A percentile compares a stretch with the other conserved stretches of the same genome.
These are phyloP conservation scores for Skeletonema costatum DNA, from an alignment of 108 stramenopile genomes.

Conservation along the genomic window DNA sequence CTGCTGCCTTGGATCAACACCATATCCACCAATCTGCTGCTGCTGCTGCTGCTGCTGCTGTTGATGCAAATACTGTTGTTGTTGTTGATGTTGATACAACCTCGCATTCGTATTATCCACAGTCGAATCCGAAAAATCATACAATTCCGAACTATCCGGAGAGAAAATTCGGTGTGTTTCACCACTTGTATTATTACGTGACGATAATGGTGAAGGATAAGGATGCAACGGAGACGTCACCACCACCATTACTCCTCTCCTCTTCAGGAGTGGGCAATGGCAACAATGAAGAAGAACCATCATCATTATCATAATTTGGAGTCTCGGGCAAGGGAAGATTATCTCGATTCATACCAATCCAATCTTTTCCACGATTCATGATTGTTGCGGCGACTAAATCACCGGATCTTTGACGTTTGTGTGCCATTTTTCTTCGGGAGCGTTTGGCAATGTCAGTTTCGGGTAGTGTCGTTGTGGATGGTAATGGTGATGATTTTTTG, in stretches of 20 bases:
- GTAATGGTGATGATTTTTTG: neutral
- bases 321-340: conserved; percentile 52
- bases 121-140: conserved; percentile 11
- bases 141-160: neutral
- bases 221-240: neutral
- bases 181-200: neutral
- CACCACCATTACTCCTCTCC: neutral
- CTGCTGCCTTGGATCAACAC: neutral
- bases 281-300: conserved; percentile 6
- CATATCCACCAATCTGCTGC: neutral
- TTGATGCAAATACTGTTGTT: neutral
- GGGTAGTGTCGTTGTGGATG: too few species aligned
- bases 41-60: neutral
- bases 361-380: conserved; percentile 51
- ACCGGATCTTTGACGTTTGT: conserved; percentile 59
- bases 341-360: conserved; percentile 63
- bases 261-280: neutral
- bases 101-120: neutral
- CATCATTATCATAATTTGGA: conserved; percentile 14
- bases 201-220: neutral
- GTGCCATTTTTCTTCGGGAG: neutral
- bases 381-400: conserved; percentile 61
- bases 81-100: neutral
- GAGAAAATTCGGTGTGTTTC: neutral
- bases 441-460: conserved; percentile 3